Base-by-base conservation (phyloP, 2,329 filamentous ascomycete species). In the Calonectria hawksworthii region DNA sequence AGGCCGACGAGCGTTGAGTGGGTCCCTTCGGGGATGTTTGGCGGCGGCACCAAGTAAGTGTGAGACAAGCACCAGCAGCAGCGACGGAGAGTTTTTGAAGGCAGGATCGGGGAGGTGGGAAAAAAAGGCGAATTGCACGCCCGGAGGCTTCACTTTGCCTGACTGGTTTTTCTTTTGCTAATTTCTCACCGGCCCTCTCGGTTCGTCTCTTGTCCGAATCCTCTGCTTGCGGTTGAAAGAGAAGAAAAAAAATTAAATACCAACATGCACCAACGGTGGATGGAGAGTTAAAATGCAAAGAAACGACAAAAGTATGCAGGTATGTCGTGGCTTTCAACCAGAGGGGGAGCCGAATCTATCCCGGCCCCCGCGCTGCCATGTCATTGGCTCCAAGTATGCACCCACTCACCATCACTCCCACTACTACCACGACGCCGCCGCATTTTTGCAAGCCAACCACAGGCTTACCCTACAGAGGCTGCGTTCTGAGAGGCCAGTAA, bases 251-350 rank as follows among this genome's bases (percentile, higher is more conserved):
- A 47, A 30, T 47, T 9, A 50, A 32, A 63, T 50, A 63, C 56
- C 59, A 44, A 28, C 28, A 50, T 50, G 28, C 56, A 63, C 32
- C 44, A 66, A 70, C 41, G 61, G 51, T 61, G 59, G 52, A 41
- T 70, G 61, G 44, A 47, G 44, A 61, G 63, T 28, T 47, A 71
- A 74, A 54, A 54, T 74, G 59, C 67, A 70, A 59, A 68, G 71
- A 66, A 67, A 61, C 64, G 61, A 65, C 28, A 59, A 70, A 63
- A 59, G 74, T 79, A 85, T 87, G 86, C 86, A 88, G 71, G 82
- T 84, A 75, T 86, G 86, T 88, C 87, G 87, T 89, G 87, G 87
- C 87, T 86, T 82, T 82, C 84, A 81, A 84, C 86, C 83, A 87
- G 85, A 86, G 86, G 86, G 76, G 83, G 79, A 75, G 61, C 63